These are phyloP conservation scores for Fusarium fujikuroi DNA, from an alignment of 2,329 filamentous ascomycete genomes.

Conservation along the genomic window DNA sequence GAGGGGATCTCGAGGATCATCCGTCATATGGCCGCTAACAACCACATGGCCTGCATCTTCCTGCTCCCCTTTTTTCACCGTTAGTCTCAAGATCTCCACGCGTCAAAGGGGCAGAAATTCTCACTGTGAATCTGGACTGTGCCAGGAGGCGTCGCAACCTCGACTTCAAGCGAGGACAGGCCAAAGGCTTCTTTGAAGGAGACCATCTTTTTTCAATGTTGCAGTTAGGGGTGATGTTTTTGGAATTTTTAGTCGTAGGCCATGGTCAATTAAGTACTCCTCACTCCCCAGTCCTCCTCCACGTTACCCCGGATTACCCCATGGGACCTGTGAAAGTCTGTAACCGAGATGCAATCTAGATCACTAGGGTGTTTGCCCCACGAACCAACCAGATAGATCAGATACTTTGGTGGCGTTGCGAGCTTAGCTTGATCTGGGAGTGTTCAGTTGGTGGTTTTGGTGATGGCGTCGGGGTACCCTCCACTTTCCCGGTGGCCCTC, in stretches of 20 bases:
- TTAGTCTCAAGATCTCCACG: not conserved
- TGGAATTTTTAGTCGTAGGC: not conserved
- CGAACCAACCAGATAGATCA: not conserved
- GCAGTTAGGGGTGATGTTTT: not conserved
- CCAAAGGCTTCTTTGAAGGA: constrained; percentile 20
- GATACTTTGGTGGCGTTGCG: not conserved
- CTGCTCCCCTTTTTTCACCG: not conserved
- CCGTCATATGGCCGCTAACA: not conserved
- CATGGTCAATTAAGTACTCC: constrained; percentile 11
- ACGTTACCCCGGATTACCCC: constrained; percentile 29
- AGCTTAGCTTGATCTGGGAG: not conserved
- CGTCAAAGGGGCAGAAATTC: not conserved
- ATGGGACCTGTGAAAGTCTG: not conserved
- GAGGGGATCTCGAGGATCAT: constrained; percentile 51
- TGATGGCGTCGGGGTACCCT: not conserved
- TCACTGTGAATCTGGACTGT: constrained; percentile 21
- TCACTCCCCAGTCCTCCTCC: not conserved
- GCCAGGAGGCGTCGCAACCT: constrained; percentile 21
- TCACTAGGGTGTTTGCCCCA: not conserved
- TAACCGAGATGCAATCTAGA: not conserved
- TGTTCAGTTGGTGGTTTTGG: not conserved
- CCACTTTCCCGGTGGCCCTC: constrained; percentile 26
- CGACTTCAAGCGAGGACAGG: constrained; percentile 18
- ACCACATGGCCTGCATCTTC: not conserved
- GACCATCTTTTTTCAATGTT: not conserved